A percentile compares a stretch with the other conserved stretches of the same genome.
Conservation (phyloP, 2,329 filamentous ascomycete species). For the Calonectria naviculata region DNA sequence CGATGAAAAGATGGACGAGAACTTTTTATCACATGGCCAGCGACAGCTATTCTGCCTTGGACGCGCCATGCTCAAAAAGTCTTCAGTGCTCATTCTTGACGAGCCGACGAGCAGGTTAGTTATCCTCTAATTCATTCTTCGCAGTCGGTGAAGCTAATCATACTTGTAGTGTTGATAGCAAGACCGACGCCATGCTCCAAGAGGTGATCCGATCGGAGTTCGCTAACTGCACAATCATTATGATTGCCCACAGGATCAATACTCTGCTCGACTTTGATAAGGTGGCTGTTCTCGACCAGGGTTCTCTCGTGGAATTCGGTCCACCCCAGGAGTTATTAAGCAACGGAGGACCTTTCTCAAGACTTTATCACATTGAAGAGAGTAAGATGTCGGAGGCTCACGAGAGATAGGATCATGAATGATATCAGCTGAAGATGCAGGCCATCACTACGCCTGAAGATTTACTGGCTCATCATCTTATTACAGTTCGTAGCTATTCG, state of each 20-base stretch:
- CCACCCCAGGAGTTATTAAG: conserved; percentile 33
- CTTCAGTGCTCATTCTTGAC: conserved; percentile 46
- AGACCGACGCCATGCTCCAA: conserved; percentile 44
- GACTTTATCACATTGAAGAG: conserved; percentile 38
- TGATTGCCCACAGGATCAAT: conserved; percentile 48
- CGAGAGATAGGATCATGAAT: not conserved
- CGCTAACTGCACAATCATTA: conserved; percentile 43
- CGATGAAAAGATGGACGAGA: conserved; percentile 45
- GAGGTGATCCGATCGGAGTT: conserved; percentile 45
- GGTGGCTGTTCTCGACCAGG: conserved; percentile 45
- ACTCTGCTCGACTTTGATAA: conserved; percentile 48
- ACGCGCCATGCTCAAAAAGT: conserved; percentile 43
- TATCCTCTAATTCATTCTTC: not conserved
- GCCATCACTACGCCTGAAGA: too few relatives aligned
- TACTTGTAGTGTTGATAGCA: conserved; percentile 39
- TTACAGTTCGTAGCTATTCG: too few relatives aligned
- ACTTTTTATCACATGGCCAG: conserved; percentile 50
- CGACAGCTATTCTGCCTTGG: conserved; percentile 47
- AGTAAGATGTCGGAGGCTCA: conserved; percentile 15
- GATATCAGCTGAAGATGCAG: not conserved
- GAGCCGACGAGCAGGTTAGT: conserved; percentile 52
- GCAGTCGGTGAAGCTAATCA: conserved; percentile 11
- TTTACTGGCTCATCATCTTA: too few relatives aligned
- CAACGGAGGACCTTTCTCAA: conserved; percentile 35
- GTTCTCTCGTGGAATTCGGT: conserved; percentile 44